These are phyloP conservation scores for Medicago lupulina DNA, from an alignment of 306 rosid species.

Conservation along the genomic window DNA sequence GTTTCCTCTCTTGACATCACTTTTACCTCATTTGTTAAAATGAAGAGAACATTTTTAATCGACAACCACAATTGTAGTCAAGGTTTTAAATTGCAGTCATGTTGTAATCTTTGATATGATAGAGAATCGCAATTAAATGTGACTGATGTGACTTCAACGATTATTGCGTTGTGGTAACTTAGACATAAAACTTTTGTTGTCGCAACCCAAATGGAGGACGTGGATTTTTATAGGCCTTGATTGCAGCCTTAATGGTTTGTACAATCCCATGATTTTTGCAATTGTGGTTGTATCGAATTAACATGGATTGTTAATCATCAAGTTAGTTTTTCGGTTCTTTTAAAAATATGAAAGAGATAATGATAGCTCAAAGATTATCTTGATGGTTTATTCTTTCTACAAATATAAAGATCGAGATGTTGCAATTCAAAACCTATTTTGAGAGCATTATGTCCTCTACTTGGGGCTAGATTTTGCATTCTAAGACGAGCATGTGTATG, in stretches of 20 bases:
- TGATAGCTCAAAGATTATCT: too few species aligned
- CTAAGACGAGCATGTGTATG: not conserved
- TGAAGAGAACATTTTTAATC: not conserved
- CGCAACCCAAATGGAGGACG: not conserved
- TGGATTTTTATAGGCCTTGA: not conserved
- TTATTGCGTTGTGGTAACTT: not conserved
- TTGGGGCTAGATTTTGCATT: constrained; percentile 9
- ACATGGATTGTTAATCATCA: not conserved
- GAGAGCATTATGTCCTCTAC: not conserved
- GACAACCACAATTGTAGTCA: not conserved
- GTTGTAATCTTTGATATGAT: not conserved
- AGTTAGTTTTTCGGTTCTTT: too few species aligned
- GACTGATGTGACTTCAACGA: not conserved
- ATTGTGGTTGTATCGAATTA: not conserved
- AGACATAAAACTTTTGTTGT: not conserved
- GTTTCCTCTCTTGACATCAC: constrained; percentile 47
- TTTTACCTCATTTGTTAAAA: constrained; percentile 49
- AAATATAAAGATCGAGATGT: not conserved
- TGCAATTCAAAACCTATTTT: not conserved
- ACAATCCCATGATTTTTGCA: not conserved
- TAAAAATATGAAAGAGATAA: too few species aligned
- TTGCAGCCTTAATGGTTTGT: not conserved
- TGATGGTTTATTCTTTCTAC: not conserved
- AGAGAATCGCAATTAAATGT: not conserved
- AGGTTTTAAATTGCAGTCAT: not conserved